Percentiles rank a stretch among this genome's conserved stretches.
Conservation (phyloP, 768 basidiomycete genomes). For the Rhodotorula graminis region DNA sequence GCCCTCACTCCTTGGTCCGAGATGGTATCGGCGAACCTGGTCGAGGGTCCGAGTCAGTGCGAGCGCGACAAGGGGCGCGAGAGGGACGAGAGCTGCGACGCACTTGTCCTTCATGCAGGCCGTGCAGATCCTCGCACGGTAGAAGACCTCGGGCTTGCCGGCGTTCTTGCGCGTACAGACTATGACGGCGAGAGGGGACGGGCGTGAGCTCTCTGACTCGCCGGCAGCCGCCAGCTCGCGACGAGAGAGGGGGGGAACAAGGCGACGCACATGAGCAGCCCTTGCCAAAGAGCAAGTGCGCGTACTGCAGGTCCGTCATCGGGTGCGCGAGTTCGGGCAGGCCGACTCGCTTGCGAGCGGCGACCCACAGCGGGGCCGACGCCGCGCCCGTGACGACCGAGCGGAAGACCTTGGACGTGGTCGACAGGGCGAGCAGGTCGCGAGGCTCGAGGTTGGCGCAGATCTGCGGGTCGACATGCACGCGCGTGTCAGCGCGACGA, state of each 20-base stretch:
- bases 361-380: background rate
- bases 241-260: no score
- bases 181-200: background rate
- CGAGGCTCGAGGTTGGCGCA: background rate
- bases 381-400: constrained; percentile 7
- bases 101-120: constrained; percentile 7
- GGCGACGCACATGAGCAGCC: constrained; percentile 6
- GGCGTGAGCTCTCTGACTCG: background rate
- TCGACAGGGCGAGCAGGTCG: constrained; percentile 9
- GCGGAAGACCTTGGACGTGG: constrained; percentile 14
- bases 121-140: constrained; percentile 14
- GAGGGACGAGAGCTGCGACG: no score
- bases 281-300: constrained; percentile 6
- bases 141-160: constrained; percentile 17
- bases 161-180: constrained; percentile 17
- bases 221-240: background rate
- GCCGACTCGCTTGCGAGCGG: background rate
- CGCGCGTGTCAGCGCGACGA: no score
- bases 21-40: background rate
- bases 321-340: constrained; percentile 15
- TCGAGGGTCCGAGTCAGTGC: no score
- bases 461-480: constrained; percentile 18
- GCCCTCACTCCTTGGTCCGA: background rate
- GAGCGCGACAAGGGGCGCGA: no score
- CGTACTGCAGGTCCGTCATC: constrained; percentile 27